phyloP scores from a whole-genome alignment of 2,329 filamentous ascomycete species.

The Fusarium armeniacum region DNA sequence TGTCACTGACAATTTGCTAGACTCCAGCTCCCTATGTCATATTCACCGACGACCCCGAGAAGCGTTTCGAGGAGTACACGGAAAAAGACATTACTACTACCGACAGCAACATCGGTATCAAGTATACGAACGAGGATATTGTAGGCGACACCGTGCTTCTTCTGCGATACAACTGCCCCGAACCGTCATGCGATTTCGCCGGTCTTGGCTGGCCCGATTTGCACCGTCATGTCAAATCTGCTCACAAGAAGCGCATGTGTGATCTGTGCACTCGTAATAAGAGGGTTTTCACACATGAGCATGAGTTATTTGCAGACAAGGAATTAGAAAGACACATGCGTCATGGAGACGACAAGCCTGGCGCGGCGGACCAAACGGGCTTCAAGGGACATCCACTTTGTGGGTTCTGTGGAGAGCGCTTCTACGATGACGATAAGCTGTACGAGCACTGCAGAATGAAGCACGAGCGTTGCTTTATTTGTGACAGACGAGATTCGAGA shows the following conservation, averaged over 20 bases:
- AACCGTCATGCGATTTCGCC: slow-evolving; percentile 82
- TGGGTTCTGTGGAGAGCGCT: slow-evolving; percentile 89
- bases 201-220: slow-evolving; percentile 74
- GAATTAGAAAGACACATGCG: slow-evolving; percentile 91
- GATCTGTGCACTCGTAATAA: slow-evolving; percentile 94
- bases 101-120: slow-evolving; percentile 90
- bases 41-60: slow-evolving; percentile 87
- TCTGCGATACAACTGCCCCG: slow-evolving; percentile 94
- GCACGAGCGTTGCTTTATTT: slow-evolving; percentile 95
- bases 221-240: slow-evolving; percentile 82
- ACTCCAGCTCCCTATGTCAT: slow-evolving; percentile 85
- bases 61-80: slow-evolving; percentile 87
- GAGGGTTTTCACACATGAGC: slow-evolving; percentile 98
- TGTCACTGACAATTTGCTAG: slow-evolving; percentile 54
- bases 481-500: slow-evolving; percentile 78
- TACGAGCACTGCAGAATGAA: slow-evolving; percentile 94
- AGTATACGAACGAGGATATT: slow-evolving; percentile 89
- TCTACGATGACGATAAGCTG: slow-evolving; percentile 96
- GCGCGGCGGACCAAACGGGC: slow-evolving; percentile 90
- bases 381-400: slow-evolving; percentile 97
- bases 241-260: slow-evolving; percentile 90
- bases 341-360: slow-evolving; percentile 90
- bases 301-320: slow-evolving; percentile 86
- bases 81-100: slow-evolving; percentile 79
- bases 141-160: slow-evolving; percentile 91